Evolutionary conservation across 305 asterid species (phyloP), one percentile per base, ranked within the genome.

Genomic region (Withania somnifera): DNA sequence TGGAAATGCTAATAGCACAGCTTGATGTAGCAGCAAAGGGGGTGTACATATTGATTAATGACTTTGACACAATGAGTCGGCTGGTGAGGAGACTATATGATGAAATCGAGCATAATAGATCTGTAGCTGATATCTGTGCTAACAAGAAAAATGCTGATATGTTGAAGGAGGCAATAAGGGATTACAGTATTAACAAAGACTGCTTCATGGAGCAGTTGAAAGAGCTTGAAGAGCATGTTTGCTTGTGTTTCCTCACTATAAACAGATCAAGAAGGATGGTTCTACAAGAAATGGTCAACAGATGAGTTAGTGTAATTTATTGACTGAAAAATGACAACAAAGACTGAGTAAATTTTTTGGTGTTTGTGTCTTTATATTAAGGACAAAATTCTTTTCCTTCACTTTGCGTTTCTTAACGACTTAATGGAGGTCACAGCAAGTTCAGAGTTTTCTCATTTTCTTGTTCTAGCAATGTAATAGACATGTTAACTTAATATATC

Each of bases 211-310:
- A 89, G 77, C 89, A 91, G 53, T 36, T 92, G 85, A 88, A 90
- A 47, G 98, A 95, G 88, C 91, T 95, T 20, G 93, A 95, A 90
- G 90, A 88, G 81, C 95, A 91, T 57, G 86, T 91, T n/a, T 91
- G 85, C 75, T 82, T 93, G 88, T 92, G 97, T 57, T 87, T 93
- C 81, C 91, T 95, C 20, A 89, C 92, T 82, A 90, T 93, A 66
- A 86, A 90, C 82, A 89, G 95, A 85, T 88, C 94, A 3, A 89
- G 95, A 81, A 93, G 90, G 86, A 82, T 88, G 64, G 86, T 92
- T 56, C 78, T 89, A 17, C 90, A 90, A 67, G 89, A 90, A 84
- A 82, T 90, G 84, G 61, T 53, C 57, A 53, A 8, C 42, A 32
- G 63, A n/a, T 86, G 79, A 75, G 79, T 28, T 47, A 5, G n/a